Evolutionary conservation across 345 rosid genomes (phyloP), one percentile per base, ranked within the genome.

Genomic region (Hypericum androsaemum): DNA sequence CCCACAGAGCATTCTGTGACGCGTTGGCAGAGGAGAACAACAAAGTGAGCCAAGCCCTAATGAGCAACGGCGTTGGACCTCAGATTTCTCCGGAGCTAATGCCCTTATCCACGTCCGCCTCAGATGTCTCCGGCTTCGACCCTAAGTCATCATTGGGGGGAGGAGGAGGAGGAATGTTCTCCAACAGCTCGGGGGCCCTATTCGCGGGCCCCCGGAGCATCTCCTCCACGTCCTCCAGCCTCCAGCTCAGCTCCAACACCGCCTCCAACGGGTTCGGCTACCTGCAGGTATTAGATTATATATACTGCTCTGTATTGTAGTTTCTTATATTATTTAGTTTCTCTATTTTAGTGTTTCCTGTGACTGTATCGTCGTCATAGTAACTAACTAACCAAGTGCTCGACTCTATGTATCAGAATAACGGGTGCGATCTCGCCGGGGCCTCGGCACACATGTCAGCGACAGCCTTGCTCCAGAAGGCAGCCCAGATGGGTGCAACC

Each of bases 1-100:
- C 86, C 39, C 89, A 79, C 61, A 73, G 89, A 50, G 89, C 89
- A 1, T 82, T 82, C 53, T 82, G 89, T 28, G 89, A 82, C 37
- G 89, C 89, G 39, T 50, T 82, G 38, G 76, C 89, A 3, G 86
- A 82, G 68, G 89, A 82, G 54, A 82, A 83, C 76, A 83, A 60
- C 73, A 78, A 80, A 71, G 80, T 80, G 50, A 83, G 75, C 76
- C 82, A 80, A 69, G 80, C 69, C 39, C 50, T 68, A 17, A 68
- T 71, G 60, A 22, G 61, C 59, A 57, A 10, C 12, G 65, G 63
- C 41, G 32, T 22, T 22, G 32, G 32, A 22, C 32, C 32, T 57
- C 66, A 16, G 67, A 72, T 58, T 28, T 74, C 32, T 22, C 32
- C 76, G 5, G 76, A 81, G 11, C 58, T 75, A 40, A 44, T 69